Conservation (phyloP, 768 basidiomycete species). For the Plicaturopsis crispa region DNA sequence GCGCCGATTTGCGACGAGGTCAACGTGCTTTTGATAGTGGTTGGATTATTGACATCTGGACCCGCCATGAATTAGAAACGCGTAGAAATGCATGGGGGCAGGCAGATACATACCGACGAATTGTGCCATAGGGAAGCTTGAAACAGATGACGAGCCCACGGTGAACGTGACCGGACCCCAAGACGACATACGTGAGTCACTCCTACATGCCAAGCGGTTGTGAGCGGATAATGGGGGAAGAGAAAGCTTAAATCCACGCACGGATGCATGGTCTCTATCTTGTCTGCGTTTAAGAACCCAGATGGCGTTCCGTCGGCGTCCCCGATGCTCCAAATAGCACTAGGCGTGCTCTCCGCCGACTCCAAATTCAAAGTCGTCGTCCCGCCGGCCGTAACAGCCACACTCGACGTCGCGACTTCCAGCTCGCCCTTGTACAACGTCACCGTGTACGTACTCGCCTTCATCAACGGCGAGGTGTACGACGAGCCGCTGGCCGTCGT, state of each 20-base stretch:
- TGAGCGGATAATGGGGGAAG: neutral
- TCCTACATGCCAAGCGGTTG: slow-evolving; percentile 15
- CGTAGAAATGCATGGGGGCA: too few species aligned
- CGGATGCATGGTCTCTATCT: slow-evolving; percentile 43
- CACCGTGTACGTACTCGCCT: slow-evolving; percentile 40
- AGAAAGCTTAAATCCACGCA: slow-evolving; percentile 14
- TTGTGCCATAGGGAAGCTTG: slow-evolving; percentile 44
- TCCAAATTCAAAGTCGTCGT: slow-evolving; percentile 22
- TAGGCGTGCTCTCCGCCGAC: slow-evolving; percentile 22
- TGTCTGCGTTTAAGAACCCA: slow-evolving; percentile 41
- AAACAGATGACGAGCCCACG: slow-evolving; percentile 28
- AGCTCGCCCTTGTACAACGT: slow-evolving; percentile 38
- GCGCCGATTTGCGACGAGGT: slow-evolving; percentile 38
- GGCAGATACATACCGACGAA: slow-evolving; percentile 28
- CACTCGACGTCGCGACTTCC: slow-evolving; percentile 19
- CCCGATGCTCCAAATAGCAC: slow-evolving; percentile 27
- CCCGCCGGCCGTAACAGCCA: slow-evolving; percentile 19
- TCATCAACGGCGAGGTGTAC: slow-evolving; percentile 37
- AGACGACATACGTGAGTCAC: slow-evolving; percentile 35
- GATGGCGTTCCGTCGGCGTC: slow-evolving; percentile 29
- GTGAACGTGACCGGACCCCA: slow-evolving; percentile 43
- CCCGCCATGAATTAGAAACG: neutral
- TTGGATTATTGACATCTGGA: slow-evolving; percentile 32
- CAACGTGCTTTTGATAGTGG: slow-evolving; percentile 33
- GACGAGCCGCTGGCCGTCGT: slow-evolving; percentile 28